Evolutionary conservation across 208 protist species (phyloP).

Genomic region (Leishmania lainsoni): DNA sequence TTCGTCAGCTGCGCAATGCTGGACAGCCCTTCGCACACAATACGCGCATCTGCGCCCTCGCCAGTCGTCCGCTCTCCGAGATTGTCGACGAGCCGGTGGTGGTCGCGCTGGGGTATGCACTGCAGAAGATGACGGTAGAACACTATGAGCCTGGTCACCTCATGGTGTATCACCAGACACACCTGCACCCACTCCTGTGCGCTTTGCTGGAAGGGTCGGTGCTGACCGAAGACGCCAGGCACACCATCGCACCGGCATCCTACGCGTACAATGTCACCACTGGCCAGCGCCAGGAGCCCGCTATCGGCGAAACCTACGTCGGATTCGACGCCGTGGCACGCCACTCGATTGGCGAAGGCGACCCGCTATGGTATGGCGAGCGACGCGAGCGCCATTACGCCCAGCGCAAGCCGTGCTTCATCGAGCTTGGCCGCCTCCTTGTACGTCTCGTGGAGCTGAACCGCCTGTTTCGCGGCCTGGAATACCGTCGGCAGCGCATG

Average conservation of each 20-base stretch:
- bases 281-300: conserved; percentile 67
- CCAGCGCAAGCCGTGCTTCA: conserved; percentile 82
- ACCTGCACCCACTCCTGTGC: conserved; percentile 69
- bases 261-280: conserved; percentile 78
- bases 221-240: conserved; percentile 57
- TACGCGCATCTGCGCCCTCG: conserved; percentile 68
- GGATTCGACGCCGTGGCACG: conserved; percentile 54
- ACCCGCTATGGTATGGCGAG: conserved; percentile 52
- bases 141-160: conserved; percentile 76
- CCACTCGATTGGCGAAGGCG: conserved; percentile 61
- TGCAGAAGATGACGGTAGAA: conserved; percentile 76
- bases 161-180: conserved; percentile 84
- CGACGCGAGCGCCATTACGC: conserved; percentile 36
- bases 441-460: conserved; percentile 83
- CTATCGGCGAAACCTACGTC: conserved; percentile 59
- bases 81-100: conserved; percentile 73
- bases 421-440: conserved; percentile 81
- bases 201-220: conserved; percentile 69
- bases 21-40: conserved; percentile 85
- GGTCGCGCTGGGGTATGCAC: conserved; percentile 64
- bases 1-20: conserved; percentile 70
- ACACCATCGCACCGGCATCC: conserved; percentile 51
- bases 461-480: conserved; percentile 67
- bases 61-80: conserved; percentile 44
- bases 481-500: conserved; percentile 69